Evolutionary conservation across 345 rosid genomes (phyloP), one percentile per base, ranked within the genome.

Genomic region (Nephelium lappaceum): DNA sequence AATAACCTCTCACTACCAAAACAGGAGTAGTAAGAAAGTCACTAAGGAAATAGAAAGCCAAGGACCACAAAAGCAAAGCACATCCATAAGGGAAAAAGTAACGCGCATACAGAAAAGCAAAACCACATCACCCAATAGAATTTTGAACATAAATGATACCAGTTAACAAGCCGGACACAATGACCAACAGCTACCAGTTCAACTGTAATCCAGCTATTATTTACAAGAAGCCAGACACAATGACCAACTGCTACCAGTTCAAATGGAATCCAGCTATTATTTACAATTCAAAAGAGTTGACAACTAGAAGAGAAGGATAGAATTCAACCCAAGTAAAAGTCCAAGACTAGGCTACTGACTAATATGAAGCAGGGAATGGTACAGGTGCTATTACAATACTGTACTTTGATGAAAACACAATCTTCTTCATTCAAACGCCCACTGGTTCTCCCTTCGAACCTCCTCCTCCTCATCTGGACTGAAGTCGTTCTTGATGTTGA

Each of bases 371-470:
- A 24, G 11, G 16, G 21, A 39, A 39, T 39, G 18, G 36, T 31
- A 31, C 36, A 31, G 36, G 36, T 2, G 36, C 36, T 31, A 11
- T 1, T 24, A 21, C 9, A 18, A 24, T 15, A 11, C 65, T 51
- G 42, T 2, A 55, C 9, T 39, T 24, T 47, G 18, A 38, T 45
- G 7, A 27, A 6, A 2, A 64, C 19, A 11, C 67, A 11, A 45
- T 45, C 51, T 7, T 25, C 64, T n/a, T 88, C 83, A 91, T 70
- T 87, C 89, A 31, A 90, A 89, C 0, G 93, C 97, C 97, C 93
- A 90, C 67, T 86, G 93, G 69, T 87, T 87, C 85, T 91, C 92
- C 60, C 90, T 79, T 15, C 95, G 84, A 45, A 90, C 88, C 84
- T 90, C 88, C 43, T 83, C 91, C 77, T 90, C 95, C 75, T 91